Evolutionary conservation across 2,329 filamentous ascomycete species (phyloP), one percentile per base, ranked within the genome.

Genomic region (Berkeleyomyces basicola): DNA sequence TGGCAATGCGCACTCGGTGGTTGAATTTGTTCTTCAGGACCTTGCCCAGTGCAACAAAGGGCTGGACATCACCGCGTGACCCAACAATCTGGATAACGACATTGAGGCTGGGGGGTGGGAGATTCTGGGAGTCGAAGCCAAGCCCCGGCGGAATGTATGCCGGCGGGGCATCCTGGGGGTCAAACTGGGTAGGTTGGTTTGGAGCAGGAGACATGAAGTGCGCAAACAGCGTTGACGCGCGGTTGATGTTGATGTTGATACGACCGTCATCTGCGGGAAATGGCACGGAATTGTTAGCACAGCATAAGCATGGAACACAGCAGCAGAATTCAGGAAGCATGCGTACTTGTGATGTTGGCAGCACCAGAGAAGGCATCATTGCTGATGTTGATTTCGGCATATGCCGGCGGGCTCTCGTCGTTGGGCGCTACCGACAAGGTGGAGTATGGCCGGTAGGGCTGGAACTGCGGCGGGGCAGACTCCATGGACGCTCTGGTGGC

Each of bases 231-330:
- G 57, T 16, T 62, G 78, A 84, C 67, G 82, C 85, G 70, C 90
- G 85, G 69, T 86, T 84, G 73, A 93, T 88, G 66, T 84, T 85
- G 74, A 93, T 90, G 69, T 90, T 84, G 68, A 93, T 79, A 69
- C 89, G 82, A 33, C 88, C 88, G 74, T 91, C 86, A 65, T 82
- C 87, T 83, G 61, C 31, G 31, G 16, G 14, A 2, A 31, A 46
- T 31, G 14, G 47, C 2, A 4, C 23, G 14, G 33, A 14, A 3
- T 37, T 58, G 53, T 64, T 58, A 64, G 59, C 31, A 49, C 4
- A n/a, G 9, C 11, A 40, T 14, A 23, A n/a, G 47, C 2, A 39
- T 23, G 37, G 40, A 9, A 36, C 39, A 16, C 11, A 6, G 37
- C 6, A n/a, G 44, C 10, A 3, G 6, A 53, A 14, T 46, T 46